Percentiles rank a stretch among this genome's conserved stretches.
Evolutionary conservation across 1,284 basidiomycete genomes (phyloP).

Genomic region (Malassezia globosa): DNA sequence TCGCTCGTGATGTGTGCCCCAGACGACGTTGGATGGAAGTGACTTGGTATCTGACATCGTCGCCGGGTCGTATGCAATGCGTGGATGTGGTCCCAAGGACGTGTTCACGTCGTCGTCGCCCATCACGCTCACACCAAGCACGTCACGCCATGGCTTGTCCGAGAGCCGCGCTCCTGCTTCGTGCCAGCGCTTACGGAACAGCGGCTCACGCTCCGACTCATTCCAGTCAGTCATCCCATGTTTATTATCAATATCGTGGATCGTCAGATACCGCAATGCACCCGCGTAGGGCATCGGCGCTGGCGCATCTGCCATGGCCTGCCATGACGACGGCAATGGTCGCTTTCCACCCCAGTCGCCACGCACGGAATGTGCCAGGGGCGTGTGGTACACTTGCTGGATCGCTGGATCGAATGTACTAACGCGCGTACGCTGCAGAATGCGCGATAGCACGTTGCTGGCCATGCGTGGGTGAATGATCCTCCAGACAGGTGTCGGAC

Average conservation of each 20-base stretch:
- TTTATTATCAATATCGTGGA: conserved; percentile 25
- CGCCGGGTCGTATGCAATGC: conserved; percentile 18
- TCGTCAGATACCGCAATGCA: conserved; percentile 30
- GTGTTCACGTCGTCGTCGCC: conserved; percentile 15
- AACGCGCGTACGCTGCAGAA: conserved; percentile 31
- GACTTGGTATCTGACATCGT: conserved; percentile 1
- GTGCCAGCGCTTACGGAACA: conserved; percentile 31
- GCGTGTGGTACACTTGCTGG: conserved; percentile 35
- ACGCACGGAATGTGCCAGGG: conserved; percentile 29
- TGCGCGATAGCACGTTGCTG: conserved; percentile 20
- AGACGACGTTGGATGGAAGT: conserved; percentile 12
- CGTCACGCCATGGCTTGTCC: conserved; percentile 15
- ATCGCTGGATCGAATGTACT: conserved; percentile 32
- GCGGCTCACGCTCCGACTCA: conserved; percentile 30
- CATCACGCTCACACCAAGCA: conserved; percentile 1
- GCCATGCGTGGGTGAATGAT: neutral
- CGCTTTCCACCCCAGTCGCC: conserved; percentile 43
- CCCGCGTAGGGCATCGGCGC: conserved; percentile 24
- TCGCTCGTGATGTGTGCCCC: conserved; percentile 16
- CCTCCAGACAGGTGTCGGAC: neutral
- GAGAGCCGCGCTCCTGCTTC: conserved; percentile 29
- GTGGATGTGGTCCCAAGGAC: conserved; percentile 21
- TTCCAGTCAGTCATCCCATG: conserved; percentile 36
- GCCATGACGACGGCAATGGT: conserved; percentile 30
- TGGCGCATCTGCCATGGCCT: conserved; percentile 23